Base-by-base conservation (phyloP, 306 rosid species). In the Cucurbita argyrosperma region DNA sequence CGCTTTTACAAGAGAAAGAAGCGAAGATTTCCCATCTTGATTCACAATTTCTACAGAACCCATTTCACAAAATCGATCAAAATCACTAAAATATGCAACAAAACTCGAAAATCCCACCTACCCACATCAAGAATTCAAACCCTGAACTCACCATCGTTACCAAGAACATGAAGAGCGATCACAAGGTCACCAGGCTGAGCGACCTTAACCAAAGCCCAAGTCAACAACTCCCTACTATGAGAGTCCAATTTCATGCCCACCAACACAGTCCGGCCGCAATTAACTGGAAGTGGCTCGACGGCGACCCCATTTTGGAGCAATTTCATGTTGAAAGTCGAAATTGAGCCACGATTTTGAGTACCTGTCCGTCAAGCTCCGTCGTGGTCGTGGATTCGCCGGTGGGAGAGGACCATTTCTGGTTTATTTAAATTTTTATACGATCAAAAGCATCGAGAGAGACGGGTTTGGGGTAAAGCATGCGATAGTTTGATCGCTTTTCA, bases 161-260 rank as follows among this genome's bases (percentile, higher is more conserved):
- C 92, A 68, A 89, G 97, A 78, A 95, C 90, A 78, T 95, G 99
- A 69, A 95, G 80, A 63, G 99, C 97, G 77, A 95, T 79, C 15
- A 95, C 97, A 52, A 74, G 52, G 79, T 95, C 99, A 75, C 91
- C 88, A 1, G 97, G 92, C 67, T 85, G 89, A 76, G 97, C 92
- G 54, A 91, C 96, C 79, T 95, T 95, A 42, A 91, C 97, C 78
- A 95, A 71, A 76, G 99, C 97, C 99, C 96, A 95, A 3, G 97
- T 91, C 13, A 95, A 90, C 75, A 95, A 77, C 85, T 91, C 99
- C 68, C 84, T 89, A 76, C 99, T 88, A 10, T 84, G 86, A 1
- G 92, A 78, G 64, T 95, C 99, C 65, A 91, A 72, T 82, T 89
- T 91, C 76, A 95, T 82, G 12, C 99, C 99, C 11, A 91, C 97